A percentile compares a stretch with the other conserved stretches of the same genome.
phyloP scores from a whole-genome alignment of 2,329 filamentous ascomycete species.

The Pseudofabraea citricarpa region DNA sequence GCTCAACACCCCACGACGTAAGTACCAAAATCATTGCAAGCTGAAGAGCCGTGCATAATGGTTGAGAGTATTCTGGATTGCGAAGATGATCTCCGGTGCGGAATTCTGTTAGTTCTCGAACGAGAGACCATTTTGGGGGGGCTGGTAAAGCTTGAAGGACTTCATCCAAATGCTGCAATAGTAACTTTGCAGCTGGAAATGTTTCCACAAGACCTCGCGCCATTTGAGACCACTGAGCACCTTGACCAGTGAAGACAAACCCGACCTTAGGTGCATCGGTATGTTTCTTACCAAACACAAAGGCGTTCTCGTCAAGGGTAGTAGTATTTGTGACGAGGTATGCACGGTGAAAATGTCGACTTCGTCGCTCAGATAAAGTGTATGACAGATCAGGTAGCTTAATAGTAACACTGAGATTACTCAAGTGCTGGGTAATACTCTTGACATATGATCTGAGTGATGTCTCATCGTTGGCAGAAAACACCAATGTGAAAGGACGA shows the following conservation, averaged over 20 bases:
- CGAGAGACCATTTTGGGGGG: conserved; percentile 3
- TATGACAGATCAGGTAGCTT: conserved; percentile 16
- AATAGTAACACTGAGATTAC: conserved; percentile 12
- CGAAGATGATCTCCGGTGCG: background rate
- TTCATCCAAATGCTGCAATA: conserved; percentile 5
- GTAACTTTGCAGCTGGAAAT: conserved; percentile 1
- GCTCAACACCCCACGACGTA: conserved; percentile 6
- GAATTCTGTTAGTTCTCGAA: conserved; percentile 3
- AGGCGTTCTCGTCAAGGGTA: background rate
- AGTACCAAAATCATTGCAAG: conserved; percentile 16
- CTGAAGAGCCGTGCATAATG: conserved; percentile 15
- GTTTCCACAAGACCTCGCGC: conserved; percentile 16
- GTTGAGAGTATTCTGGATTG: conserved; percentile 7
- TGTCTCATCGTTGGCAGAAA: conserved; percentile 18
- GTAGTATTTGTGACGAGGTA: conserved; percentile 9
- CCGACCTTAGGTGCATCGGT: conserved; percentile 10
- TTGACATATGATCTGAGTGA: conserved; percentile 20
- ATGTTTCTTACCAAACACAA: background rate
- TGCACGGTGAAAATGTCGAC: conserved; percentile 15
- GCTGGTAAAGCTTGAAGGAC: conserved; percentile 7
- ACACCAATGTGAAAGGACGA: conserved; percentile 12
- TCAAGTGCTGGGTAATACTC: conserved; percentile 15
- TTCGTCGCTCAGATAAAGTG: conserved; percentile 17
- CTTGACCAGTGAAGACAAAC: conserved; percentile 27
- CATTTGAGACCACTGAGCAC: conserved; percentile 25